A percentile compares a stretch with the other conserved stretches of the same genome.
Evolutionary conservation across 129 eudicot genomes (phyloP).

Genomic region (Helichrysum umbraculigerum): DNA sequence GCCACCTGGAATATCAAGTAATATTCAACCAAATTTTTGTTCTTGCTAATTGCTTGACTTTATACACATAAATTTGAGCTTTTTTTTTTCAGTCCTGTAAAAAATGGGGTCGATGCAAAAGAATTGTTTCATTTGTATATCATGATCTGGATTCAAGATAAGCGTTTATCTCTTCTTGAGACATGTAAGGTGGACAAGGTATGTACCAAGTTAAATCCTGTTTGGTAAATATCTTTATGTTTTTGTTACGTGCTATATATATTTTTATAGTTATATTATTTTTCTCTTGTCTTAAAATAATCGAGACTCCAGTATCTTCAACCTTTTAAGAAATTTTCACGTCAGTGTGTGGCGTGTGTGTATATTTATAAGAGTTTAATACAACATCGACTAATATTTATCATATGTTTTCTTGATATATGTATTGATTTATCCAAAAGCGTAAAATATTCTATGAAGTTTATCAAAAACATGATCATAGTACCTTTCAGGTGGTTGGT

Average conservation of each 20-base stretch:
- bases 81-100: constrained; percentile 49
- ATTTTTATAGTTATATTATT: background rate
- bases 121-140: constrained; percentile 83
- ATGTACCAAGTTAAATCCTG: background rate
- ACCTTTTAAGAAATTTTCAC: background rate
- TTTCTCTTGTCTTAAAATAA: background rate
- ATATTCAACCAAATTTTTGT: background rate
- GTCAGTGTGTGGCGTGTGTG: background rate
- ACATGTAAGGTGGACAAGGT: constrained; percentile 83
- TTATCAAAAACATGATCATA: background rate
- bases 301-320: background rate
- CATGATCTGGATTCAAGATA: constrained; percentile 80
- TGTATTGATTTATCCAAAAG: background rate
- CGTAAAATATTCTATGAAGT: background rate
- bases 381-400: background rate
- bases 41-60: constrained; percentile 19
- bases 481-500: background rate
- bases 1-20: constrained; percentile 74
- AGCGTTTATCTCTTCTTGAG: constrained; percentile 72
- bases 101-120: constrained; percentile 83
- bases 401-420: constrained; percentile 1
- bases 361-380: background rate
- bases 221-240: background rate
- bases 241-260: background rate
- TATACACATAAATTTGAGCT: constrained; percentile 4